Conservation (phyloP, 2,329 filamentous ascomycete species). For the Aspergillus nomiae region DNA sequence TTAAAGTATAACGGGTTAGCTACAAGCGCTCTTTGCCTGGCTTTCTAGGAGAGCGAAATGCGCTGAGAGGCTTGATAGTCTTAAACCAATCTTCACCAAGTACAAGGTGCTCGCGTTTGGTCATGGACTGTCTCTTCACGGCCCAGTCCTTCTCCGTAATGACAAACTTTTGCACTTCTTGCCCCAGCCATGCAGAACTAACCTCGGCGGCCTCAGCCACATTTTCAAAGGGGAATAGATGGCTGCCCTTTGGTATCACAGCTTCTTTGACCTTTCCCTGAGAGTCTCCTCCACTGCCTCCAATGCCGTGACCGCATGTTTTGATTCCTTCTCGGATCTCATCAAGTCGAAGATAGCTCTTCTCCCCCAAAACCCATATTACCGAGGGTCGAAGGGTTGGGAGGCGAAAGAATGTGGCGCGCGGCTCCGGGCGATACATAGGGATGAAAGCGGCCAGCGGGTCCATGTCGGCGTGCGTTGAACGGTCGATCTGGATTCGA, state of each 20-base stretch:
- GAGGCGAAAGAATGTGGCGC: background rate
- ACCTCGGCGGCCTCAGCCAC: background rate
- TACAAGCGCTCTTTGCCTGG: no score
- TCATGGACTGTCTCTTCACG: background rate
- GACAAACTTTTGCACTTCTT: background rate
- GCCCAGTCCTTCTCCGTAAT: constrained; percentile 3
- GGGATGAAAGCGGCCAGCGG: background rate
- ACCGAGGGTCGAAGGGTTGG: constrained; percentile 22
- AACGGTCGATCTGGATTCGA: background rate
- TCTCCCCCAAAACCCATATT: constrained; percentile 31
- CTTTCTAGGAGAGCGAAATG: background rate
- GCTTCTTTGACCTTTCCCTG: constrained; percentile 35
- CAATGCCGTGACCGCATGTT: constrained; percentile 32
- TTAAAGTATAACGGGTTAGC: no score
- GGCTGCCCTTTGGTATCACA: constrained; percentile 10
- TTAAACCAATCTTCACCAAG: constrained; percentile 3
- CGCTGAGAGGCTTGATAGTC: background rate
- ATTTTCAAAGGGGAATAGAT: constrained; percentile 6
- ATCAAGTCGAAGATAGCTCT: constrained; percentile 13
- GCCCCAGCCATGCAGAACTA: constrained; percentile 3
- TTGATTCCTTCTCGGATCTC: constrained; percentile 28
- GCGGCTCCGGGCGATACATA: constrained; percentile 6
- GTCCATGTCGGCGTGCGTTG: constrained; percentile 5
- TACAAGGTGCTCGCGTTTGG: background rate
- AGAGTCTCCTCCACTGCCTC: constrained; percentile 53